Evolutionary conservation across 345 rosid species (phyloP).

Genomic region (Brassica incana): DNA sequence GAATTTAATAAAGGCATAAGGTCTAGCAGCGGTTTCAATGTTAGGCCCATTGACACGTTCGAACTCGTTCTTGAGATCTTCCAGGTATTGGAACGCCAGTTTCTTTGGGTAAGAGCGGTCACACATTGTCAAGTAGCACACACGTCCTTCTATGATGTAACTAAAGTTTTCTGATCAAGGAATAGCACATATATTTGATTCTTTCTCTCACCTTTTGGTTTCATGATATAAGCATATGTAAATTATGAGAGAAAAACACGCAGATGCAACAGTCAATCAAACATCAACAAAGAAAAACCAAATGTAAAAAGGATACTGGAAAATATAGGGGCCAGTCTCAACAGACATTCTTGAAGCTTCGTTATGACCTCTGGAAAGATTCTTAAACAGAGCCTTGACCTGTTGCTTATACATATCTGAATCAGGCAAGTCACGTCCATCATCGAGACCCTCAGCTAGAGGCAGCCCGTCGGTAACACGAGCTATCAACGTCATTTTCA

Average conservation of each 20-base stretch:
- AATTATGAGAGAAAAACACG: too few species aligned
- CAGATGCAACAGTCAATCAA: too few species aligned
- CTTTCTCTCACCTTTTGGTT: conserved; percentile 21
- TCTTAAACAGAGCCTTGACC: conserved; percentile 91
- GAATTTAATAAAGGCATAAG: conserved; percentile 96
- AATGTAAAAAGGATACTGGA: conserved; percentile 76
- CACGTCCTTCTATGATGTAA: conserved; percentile 93
- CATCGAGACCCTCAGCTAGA: conserved; percentile 92
- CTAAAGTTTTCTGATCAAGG: conserved; percentile 65
- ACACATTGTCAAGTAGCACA: conserved; percentile 97
- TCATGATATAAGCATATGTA: background rate
- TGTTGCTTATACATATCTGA: conserved; percentile 96
- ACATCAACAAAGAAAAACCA: too few species aligned
- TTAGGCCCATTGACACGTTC: conserved; percentile 89
- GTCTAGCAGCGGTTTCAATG: conserved; percentile 97
- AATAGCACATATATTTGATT: conserved; percentile 14
- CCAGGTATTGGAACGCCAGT: conserved; percentile 94
- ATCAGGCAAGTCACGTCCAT: conserved; percentile 87
- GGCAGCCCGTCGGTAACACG: conserved; percentile 99
- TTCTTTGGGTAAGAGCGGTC: conserved; percentile 97
- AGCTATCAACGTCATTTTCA: conserved; percentile 97
- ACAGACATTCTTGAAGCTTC: conserved; percentile 96
- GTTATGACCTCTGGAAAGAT: conserved; percentile 83
- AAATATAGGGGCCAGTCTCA: conserved; percentile 84
- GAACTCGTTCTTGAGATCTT: conserved; percentile 95